Conservation (phyloP, 2,329 filamentous ascomycete genomes). For the Grosmannia clavigera region DNA sequence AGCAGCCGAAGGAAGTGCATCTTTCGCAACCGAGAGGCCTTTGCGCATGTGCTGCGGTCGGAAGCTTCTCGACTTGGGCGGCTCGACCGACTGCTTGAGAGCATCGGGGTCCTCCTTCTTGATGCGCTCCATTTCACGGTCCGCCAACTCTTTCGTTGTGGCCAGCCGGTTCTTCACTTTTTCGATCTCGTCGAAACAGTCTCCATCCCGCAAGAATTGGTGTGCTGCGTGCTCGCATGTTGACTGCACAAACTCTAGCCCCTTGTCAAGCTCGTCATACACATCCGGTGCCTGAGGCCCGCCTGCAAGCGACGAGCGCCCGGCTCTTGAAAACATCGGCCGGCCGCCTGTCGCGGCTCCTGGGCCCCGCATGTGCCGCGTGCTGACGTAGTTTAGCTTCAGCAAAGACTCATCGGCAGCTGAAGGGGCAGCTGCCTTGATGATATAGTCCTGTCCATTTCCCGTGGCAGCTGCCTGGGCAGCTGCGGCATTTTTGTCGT, state of each 20-base stretch:
- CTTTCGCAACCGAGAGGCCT: slow-evolving; percentile 21
- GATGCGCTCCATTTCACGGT: slow-evolving; percentile 45
- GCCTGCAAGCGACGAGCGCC: not conserved
- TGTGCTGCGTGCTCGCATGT: slow-evolving; percentile 81
- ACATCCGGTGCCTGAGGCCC: slow-evolving; percentile 28
- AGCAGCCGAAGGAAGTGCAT: not conserved
- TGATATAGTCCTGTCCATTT: not conserved
- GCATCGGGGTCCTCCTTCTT: slow-evolving; percentile 38
- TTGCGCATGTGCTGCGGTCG: slow-evolving; percentile 41
- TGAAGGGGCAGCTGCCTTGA: not conserved
- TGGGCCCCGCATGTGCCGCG: slow-evolving; percentile 8
- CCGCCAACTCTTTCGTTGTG: slow-evolving; percentile 49
- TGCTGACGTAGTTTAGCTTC: not conserved
- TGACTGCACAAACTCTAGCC: slow-evolving; percentile 65
- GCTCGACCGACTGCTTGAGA: slow-evolving; percentile 24
- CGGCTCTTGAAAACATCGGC: slow-evolving; percentile 4
- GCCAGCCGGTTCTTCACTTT: slow-evolving; percentile 54
- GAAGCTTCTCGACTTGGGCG: slow-evolving; percentile 33
- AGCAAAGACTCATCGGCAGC: not conserved
- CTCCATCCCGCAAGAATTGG: slow-evolving; percentile 76
- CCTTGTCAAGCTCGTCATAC: slow-evolving; percentile 66
- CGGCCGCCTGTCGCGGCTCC: slow-evolving; percentile 4
- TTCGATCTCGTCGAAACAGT: slow-evolving; percentile 65
- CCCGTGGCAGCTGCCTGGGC: not conserved
- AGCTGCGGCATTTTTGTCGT: slow-evolving; percentile 5